phyloP scores from a whole-genome alignment of 179 eudicot genomes.

The Silene noctiflora region DNA sequence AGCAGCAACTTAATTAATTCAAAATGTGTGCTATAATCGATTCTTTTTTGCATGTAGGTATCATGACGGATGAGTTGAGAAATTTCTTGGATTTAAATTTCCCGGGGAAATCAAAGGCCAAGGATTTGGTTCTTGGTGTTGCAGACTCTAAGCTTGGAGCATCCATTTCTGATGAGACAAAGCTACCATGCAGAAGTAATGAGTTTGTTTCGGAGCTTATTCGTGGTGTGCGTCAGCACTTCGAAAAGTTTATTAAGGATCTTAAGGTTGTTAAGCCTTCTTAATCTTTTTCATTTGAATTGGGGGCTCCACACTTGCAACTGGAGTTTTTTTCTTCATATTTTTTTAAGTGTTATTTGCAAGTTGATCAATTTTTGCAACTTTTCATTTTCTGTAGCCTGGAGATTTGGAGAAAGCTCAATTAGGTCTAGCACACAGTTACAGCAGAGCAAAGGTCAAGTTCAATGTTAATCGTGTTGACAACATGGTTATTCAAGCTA shows the following conservation, averaged over 20 bases:
- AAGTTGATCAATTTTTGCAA: background rate
- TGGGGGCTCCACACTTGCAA: background rate
- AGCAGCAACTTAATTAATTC: no score
- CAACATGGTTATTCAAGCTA: slow-evolving; percentile 97
- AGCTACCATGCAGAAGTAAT: slow-evolving; percentile 77
- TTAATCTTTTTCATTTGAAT: background rate
- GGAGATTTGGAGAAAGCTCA: slow-evolving; percentile 97
- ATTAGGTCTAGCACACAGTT: slow-evolving; percentile 91
- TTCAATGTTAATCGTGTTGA: slow-evolving; percentile 98
- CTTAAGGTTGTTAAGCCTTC: slow-evolving; percentile 52
- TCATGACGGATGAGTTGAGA: slow-evolving; percentile 83
- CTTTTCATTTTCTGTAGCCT: slow-evolving; percentile 40
- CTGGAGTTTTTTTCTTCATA: background rate
- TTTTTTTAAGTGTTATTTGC: background rate
- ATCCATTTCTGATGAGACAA: slow-evolving; percentile 68
- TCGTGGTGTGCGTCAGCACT: slow-evolving; percentile 88
- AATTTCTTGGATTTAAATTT: slow-evolving; percentile 69
- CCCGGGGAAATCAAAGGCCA: slow-evolving; percentile 62
- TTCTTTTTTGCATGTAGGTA: slow-evolving; percentile 36
- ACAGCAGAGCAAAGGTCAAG: slow-evolving; percentile 97
- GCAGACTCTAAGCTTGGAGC: slow-evolving; percentile 80
- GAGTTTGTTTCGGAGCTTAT: slow-evolving; percentile 83
- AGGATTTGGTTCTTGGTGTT: slow-evolving; percentile 74
- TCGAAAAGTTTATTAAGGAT: slow-evolving; percentile 67
- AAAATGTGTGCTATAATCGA: background rate